Evolutionary conservation across 2,329 filamentous ascomycete genomes (phyloP), one percentile per base, ranked within the genome.

Genomic region (Epichloe aotearoae): DNA sequence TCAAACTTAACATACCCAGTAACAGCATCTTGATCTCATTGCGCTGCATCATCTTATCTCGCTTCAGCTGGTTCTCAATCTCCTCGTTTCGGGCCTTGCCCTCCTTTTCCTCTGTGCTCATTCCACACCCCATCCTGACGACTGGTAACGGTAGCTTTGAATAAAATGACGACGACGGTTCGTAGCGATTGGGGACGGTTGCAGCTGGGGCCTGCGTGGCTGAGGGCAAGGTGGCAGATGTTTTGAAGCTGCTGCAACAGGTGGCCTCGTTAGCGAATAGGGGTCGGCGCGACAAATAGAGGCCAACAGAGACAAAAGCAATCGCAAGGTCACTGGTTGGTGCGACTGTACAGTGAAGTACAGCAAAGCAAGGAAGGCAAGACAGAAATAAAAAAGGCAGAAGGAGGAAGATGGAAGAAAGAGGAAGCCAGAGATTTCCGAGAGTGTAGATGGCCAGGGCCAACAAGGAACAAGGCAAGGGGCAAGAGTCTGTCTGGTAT

Each of bases 21-120:
- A 98, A 80, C 63, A 98, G 78, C 93, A 98, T 97, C 82, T 98
- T 98, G 77, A 98, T 98, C 74, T 98, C 93, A 63, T 98, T 98
- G 64, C 91, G 85, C 76, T 96, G 90, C 78, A 95, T 86, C 87
- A 97, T 87, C 74, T 95, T 94, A 68, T 98, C 93, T 70, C 88
- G 82, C 82, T 96, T 97, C 68, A 97, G 77, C 77, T 97, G 91
- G 71, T 96, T 97, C 75, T 98, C 93, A 66, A 98, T 98, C 82
- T 97, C 91, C 80, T 98, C 93, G 70, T 98, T 97, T 63, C 93
- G 85, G 77, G 89, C 88, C 87, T 96, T 97, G 75, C 93, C 91
- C 89, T 97, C 93, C 85, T 96, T 96, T 76, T 97, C 93, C 77
- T 97, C 93, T 67, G 93, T 95, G 71, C 91, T 97, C 88, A 96